Evolutionary conservation across 371 early-diverging fungal species (phyloP), one percentile per base, ranked within the genome.

Genomic region (Umbelopsis sp.): DNA sequence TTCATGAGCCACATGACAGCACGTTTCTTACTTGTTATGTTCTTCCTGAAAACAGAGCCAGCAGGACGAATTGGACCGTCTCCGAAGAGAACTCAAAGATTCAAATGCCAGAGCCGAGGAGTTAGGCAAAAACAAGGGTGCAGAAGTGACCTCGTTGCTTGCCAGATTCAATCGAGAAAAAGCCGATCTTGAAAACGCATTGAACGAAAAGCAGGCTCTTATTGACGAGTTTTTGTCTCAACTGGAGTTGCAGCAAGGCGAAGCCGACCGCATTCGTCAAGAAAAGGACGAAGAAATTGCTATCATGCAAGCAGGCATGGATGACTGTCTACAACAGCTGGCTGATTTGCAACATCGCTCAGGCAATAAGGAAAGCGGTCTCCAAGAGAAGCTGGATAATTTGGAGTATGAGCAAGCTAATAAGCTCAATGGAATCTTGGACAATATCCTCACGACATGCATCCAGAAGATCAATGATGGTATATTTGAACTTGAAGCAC

Each of bases 291-390:
- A 96, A 68, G 98, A 98, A 69, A 87, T 93, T 63, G 88, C 90
- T 7, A 92, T 96, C 1, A 81, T 96, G 35, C 96, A 96, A 78
- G 91, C 94, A 18, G 96, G 94, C 41, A 87, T 98, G 87, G 98
- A 97, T 79, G 97, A 98, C 82, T 93, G 95, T 63, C 81, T 98
- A 64, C 70, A 90, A 37, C 94, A 95, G 67, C 81, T 98, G 70
- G 88, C 93, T 18, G 87, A 92, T 65, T 71, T 93, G 69, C 93
- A 94, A 76, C 84, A 91, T 63, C 12, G 20, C 9, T 18, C 22
- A 11, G 35, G 57, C 29, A 25, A 24, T 4, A 57, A 35, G 7
- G 57, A 57, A 57, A 57, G 57, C n/a, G 57, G 84, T 63, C 81
- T 94, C 32, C 87, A 91, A 70, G 88, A 85, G 32, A 84, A 87